These are phyloP conservation scores for Boletellus sp. DNA, from an alignment of 1,284 basidiomycete species.

Conservation along the genomic window DNA sequence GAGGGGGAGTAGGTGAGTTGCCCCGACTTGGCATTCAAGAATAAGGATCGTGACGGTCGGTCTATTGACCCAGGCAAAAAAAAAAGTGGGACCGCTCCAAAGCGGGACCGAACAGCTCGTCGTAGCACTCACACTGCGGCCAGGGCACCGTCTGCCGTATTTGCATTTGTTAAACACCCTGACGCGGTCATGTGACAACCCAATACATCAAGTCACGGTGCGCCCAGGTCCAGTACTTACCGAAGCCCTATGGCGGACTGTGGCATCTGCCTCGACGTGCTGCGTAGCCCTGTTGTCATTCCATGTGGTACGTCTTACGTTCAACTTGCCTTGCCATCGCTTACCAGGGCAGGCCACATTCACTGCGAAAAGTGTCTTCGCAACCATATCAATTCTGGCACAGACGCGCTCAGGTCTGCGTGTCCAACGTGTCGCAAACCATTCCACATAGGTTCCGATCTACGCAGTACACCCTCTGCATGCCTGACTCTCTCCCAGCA, in stretches of 20 bases:
- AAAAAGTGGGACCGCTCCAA: conserved; percentile 4
- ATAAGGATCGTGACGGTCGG: conserved; percentile 28
- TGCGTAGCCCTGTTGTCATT: conserved; percentile 51
- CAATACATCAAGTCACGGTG: too few species aligned
- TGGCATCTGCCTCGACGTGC: conserved; percentile 55
- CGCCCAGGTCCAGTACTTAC: too few species aligned
- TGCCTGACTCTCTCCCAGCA: conserved; percentile 23
- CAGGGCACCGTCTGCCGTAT: too few species aligned
- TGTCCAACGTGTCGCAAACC: conserved; percentile 58
- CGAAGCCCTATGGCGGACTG: conserved; percentile 42
- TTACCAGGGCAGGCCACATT: conserved; percentile 48
- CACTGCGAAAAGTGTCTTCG: conserved; percentile 57
- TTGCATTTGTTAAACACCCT: conserved; percentile 20
- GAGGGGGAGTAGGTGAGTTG: conserved; percentile 30
- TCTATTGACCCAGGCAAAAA: conserved; percentile 15
- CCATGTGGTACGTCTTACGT: conserved; percentile 50
- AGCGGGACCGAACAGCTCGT: conserved; percentile 1
- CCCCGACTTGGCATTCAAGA: conserved; percentile 33
- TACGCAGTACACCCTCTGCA: too few species aligned
- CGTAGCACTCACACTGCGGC: too few species aligned
- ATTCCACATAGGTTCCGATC: conserved; percentile 50
- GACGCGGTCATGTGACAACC: conserved; percentile 30
- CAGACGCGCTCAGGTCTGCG: conserved; percentile 39
- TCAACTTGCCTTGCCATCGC: background rate
- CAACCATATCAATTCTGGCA: conserved; percentile 41